Evolutionary conservation across 345 rosid species (phyloP).

Genomic region (Moringa oleifera): DNA sequence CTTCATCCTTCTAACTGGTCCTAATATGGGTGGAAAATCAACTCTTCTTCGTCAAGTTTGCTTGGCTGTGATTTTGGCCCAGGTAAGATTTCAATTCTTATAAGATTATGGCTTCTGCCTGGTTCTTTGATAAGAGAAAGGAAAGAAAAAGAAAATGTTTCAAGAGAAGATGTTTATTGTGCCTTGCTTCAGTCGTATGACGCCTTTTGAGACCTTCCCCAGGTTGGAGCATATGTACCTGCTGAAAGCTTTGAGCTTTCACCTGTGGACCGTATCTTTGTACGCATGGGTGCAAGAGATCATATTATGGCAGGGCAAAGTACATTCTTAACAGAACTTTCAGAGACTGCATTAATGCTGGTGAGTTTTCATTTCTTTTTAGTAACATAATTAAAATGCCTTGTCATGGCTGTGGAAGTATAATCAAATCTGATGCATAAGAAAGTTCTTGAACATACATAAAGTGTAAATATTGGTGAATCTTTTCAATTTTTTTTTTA

Average conservation of each 20-base stretch:
- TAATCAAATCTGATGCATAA: neutral
- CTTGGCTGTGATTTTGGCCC: conserved; percentile 86
- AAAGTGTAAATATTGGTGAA: neutral
- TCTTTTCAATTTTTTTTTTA: neutral
- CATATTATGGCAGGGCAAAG: conserved; percentile 94
- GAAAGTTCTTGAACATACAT: neutral
- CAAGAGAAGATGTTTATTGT: no score
- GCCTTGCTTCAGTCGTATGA: neutral
- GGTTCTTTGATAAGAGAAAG: neutral
- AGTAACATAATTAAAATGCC: conserved; percentile 3
- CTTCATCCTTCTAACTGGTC: conserved; percentile 95
- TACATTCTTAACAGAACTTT: conserved; percentile 92
- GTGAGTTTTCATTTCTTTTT: conserved; percentile 32
- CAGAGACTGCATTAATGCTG: conserved; percentile 96
- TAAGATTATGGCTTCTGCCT: conserved; percentile 9
- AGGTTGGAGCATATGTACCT: conserved; percentile 95
- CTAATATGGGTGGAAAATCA: conserved; percentile 99
- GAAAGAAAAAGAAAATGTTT: no score
- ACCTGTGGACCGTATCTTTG: conserved; percentile 82
- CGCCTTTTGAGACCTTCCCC: conserved; percentile 7
- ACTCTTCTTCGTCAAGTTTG: conserved; percentile 99
- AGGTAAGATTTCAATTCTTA: conserved; percentile 40
- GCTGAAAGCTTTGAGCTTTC: conserved; percentile 83
- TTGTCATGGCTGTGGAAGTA: neutral
- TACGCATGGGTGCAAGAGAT: conserved; percentile 98